Evolutionary conservation across 768 basidiomycete genomes (phyloP).

Genomic region (Mycena venus): DNA sequence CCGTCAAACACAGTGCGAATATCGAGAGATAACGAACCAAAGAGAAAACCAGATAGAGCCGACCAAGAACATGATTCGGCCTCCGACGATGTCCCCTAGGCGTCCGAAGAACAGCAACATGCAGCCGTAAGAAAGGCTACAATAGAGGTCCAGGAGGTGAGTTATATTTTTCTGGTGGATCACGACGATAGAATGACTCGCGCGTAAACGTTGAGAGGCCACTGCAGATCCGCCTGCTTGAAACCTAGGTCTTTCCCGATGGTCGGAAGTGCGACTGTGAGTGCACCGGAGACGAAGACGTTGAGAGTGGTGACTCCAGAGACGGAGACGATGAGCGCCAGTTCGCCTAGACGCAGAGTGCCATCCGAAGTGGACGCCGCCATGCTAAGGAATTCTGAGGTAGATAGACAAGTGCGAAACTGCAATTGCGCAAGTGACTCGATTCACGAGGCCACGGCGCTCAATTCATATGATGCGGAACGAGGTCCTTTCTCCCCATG

Average conservation of each 20-base stretch:
- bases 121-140: constrained; percentile 42
- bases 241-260: constrained; percentile 42
- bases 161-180: too few species aligned
- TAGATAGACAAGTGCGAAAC: too few species aligned
- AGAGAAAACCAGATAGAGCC: constrained; percentile 48
- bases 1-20: background rate
- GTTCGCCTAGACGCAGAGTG: constrained; percentile 25
- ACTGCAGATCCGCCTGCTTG: constrained; percentile 39
- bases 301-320: constrained; percentile 43
- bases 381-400: background rate
- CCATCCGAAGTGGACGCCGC: background rate
- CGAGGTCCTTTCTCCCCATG: too few species aligned
- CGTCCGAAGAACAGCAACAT: constrained; percentile 41
- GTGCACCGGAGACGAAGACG: constrained; percentile 39
- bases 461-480: too few species aligned
- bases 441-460: too few species aligned
- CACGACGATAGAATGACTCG: too few species aligned
- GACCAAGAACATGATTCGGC: constrained; percentile 43
- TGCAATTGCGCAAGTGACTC: too few species aligned
- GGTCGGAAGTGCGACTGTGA: constrained; percentile 43
- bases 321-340: constrained; percentile 35
- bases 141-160: too few species aligned
- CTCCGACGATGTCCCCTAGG: constrained; percentile 41
- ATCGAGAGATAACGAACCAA: constrained; percentile 36
- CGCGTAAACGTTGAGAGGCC: constrained; percentile 43